Evolutionary conservation across 805 yeast genomes (phyloP).

Genomic region (Diddensiella caesifluorescens): DNA sequence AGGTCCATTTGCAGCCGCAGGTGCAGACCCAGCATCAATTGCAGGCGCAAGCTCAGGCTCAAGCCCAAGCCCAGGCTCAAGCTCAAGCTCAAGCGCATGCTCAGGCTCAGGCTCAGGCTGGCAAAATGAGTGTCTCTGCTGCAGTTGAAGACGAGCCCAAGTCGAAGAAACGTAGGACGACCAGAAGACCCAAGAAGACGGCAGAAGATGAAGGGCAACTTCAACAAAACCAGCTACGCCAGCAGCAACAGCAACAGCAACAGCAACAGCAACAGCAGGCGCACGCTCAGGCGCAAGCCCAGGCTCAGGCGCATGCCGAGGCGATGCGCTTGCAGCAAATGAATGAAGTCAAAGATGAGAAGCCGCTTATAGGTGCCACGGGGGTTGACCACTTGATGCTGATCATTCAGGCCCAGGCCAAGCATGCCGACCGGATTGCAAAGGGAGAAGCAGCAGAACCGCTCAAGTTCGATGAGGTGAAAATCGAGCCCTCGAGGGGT

Average conservation of each 20-base stretch:
- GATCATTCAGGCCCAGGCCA: constrained; percentile 81
- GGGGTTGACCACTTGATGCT: constrained; percentile 89
- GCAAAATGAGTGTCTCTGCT: constrained; percentile 7
- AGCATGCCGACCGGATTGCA: constrained; percentile 52
- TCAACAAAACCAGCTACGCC: constrained; percentile 4
- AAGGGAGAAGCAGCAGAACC: constrained; percentile 63
- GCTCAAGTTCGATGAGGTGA: constrained; percentile 16
- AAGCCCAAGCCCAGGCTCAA: constrained; percentile 4
- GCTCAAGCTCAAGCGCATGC: constrained; percentile 1
- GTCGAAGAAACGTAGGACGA: constrained; percentile 6
- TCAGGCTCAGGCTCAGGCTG: constrained; percentile 2
- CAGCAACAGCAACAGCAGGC: constrained; percentile 9
- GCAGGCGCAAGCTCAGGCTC: constrained; percentile 9
- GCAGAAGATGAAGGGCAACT: neutral
- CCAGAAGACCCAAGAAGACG: constrained; percentile 4
- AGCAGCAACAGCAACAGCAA: constrained; percentile 9
- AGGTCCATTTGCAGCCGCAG: constrained; percentile 4
- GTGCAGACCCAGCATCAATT: constrained; percentile 6
- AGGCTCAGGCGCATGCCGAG: neutral
- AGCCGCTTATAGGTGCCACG: constrained; percentile 64
- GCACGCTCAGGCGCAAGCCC: constrained; percentile 4
- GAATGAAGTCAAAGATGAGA: neutral
- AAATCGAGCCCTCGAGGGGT: constrained; percentile 37
- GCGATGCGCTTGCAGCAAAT: too few relatives aligned
- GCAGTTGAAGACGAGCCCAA: constrained; percentile 8